Evolutionary conservation across 371 early-diverging fungal genomes (phyloP).

Genomic region (Mucor velutinosus): DNA sequence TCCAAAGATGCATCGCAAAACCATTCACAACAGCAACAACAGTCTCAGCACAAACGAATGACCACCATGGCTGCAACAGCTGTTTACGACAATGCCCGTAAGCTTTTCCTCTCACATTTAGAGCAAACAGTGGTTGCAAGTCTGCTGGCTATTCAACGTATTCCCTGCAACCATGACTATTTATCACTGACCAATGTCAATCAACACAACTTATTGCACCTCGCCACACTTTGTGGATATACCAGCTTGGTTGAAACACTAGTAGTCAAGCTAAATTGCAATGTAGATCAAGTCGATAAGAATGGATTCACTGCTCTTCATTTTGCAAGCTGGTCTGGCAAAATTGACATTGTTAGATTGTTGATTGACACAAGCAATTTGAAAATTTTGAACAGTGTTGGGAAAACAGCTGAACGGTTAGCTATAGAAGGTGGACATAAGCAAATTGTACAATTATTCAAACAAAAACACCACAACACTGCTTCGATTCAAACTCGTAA

Average conservation of each 20-base stretch:
- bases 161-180: constrained; percentile 15
- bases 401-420: constrained; percentile 43
- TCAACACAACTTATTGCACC: constrained; percentile 52
- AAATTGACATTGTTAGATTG: constrained; percentile 41
- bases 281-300: constrained; percentile 44
- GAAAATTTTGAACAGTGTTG: constrained; percentile 29
- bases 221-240: constrained; percentile 53
- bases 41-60: constrained; percentile 21
- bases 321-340: constrained; percentile 64
- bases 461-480: background rate
- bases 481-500: background rate
- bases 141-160: constrained; percentile 21
- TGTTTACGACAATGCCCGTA: constrained; percentile 40
- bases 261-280: constrained; percentile 38
- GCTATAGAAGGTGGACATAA: constrained; percentile 42
- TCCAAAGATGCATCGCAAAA: constrained; percentile 4
- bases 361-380: constrained; percentile 32
- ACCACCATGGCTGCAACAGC: constrained; percentile 32
- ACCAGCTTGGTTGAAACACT: constrained; percentile 33
- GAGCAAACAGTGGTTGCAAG: constrained; percentile 38
- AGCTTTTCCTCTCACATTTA: constrained; percentile 29
- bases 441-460: constrained; percentile 29
- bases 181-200: constrained; percentile 44
- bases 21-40: constrained; percentile 22
- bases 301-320: constrained; percentile 62